Evolutionary conservation across 306 rosid genomes (phyloP), one percentile per base, ranked within the genome.

Genomic region (Sesbania bispinosa): DNA sequence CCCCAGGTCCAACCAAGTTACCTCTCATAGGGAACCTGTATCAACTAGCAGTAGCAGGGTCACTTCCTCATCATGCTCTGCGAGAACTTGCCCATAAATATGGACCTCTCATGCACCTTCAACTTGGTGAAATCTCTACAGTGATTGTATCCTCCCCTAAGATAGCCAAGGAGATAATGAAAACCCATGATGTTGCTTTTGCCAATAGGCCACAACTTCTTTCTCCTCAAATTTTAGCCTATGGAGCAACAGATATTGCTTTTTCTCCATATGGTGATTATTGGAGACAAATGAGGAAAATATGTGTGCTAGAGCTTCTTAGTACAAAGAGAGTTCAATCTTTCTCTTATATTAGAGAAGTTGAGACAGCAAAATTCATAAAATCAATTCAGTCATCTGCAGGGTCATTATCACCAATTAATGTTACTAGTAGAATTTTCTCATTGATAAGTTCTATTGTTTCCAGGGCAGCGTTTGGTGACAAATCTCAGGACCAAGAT

Each of bases 1-100:
- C n/a, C n/a, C 62, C 73, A 19, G 60, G 73, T 14, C 73, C 73
- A 47, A 30, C 3, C 2, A 67, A 67, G 60, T 19, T 67, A 30
- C 73, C 73, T 10, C 0, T 67, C 73, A 67, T 48, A 11, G 73
- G 62, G 5, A 67, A 67, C 48, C 14, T 67, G 20, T 48, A 67
- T 2, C 73, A 67, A 13, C 61, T 47, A 14, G 71, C 71, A 27
- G 0, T 1, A 46, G 42, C 41, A 27, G 58, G 42, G 27, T 29
- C 71, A 46, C 43, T 45, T 29, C 71, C n/a, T n/a, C n/a, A n/a
- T n/a, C n/a, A n/a, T n/a, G n/a, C n/a, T n/a, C n/a, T n/a, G n/a
- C n/a, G n/a, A n/a, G n/a, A n/a, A n/a, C n/a, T n/a, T n/a, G n/a
- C n/a, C n/a, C n/a, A n/a, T n/a, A n/a, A n/a, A n/a, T n/a, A n/a